Base-by-base conservation (phyloP, 257 asterid genomes). In the Penstemon davidsonii region DNA sequence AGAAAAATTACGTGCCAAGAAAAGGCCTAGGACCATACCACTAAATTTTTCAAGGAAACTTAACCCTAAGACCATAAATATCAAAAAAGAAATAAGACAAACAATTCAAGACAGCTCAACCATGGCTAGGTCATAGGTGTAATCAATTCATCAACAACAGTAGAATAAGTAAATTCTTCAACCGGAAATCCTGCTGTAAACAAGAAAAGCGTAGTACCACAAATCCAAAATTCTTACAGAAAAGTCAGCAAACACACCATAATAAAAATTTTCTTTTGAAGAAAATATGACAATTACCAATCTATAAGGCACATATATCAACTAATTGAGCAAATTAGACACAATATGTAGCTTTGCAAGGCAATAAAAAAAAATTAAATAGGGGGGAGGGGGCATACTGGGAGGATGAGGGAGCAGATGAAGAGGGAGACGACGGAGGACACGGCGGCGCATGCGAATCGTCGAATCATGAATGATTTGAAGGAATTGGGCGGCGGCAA, bases 401-500 rank as follows among this genome's bases (percentile, higher is more conserved):
- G 90, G 59, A 92, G 95, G 56, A 91, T 78, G 69, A 91, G 77
- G 62, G 88, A 72, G 84, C 90, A 76, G 59, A 80, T 78, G 49
- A 84, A 13, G 59, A 94, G 52, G 8, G 96, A 94, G 55, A 82
- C 80, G 69, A 81, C 39, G 70, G 99, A 83, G 67, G 93, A 87
- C 51, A 94, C 8, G 44, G 86, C 91, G 11, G 93, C 97, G 84
- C 97, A 91, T 15, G 82, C 47, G 79, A 64, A 92, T 60, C 74
- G 84, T 66, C n/a, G 92, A 33, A 86, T 73, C 82, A 94, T 19
- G 74, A 80, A 83, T 47, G 95, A 83, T 60, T 78, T 77, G 41
- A 77, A 87, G 44, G 97, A 94, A 75, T 70, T 55, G 4, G 99
- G 87, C 61, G 89, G 96, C 2, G 92, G 91, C 49, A 91, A 79